Conservation (phyloP, 305 asterid genomes). For the Caryopteris hybrid region DNA sequence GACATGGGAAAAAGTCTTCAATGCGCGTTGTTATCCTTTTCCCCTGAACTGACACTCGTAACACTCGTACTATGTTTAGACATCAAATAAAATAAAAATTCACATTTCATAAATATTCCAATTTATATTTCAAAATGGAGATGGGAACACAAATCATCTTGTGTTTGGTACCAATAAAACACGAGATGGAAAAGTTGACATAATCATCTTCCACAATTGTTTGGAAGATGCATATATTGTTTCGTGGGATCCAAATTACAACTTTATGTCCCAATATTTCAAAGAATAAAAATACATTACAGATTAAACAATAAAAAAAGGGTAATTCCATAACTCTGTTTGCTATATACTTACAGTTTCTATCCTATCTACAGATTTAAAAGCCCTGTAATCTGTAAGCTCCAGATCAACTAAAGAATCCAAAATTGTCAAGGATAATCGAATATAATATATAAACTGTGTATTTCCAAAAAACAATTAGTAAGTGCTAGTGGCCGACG, state of each 20-base stretch:
- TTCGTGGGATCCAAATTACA: not conserved
- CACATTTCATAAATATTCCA: no score
- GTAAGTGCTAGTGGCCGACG: conserved; percentile 35
- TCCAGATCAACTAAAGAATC: conserved; percentile 17
- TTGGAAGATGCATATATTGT: not conserved
- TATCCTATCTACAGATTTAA: no score
- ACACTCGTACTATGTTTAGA: not conserved
- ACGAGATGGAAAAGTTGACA: no score
- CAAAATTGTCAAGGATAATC: conserved; percentile 9
- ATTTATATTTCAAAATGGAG: no score
- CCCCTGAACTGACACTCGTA: not conserved
- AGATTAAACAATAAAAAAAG: not conserved
- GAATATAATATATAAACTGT: no score
- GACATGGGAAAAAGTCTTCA: conserved; percentile 3
- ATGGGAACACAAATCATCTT: not conserved
- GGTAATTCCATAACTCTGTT: not conserved
- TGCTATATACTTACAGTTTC: conserved; percentile 14
- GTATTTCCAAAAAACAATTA: no score
- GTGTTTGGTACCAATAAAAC: no score
- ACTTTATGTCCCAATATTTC: not conserved
- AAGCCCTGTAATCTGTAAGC: not conserved
- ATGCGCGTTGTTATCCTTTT: conserved; percentile 1
- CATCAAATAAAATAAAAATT: no score
- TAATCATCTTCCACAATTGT: not conserved
- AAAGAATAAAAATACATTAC: conserved; percentile 8